phyloP scores from a whole-genome alignment of 352 stramenopile genomes.

The Pythium inflatum region DNA sequence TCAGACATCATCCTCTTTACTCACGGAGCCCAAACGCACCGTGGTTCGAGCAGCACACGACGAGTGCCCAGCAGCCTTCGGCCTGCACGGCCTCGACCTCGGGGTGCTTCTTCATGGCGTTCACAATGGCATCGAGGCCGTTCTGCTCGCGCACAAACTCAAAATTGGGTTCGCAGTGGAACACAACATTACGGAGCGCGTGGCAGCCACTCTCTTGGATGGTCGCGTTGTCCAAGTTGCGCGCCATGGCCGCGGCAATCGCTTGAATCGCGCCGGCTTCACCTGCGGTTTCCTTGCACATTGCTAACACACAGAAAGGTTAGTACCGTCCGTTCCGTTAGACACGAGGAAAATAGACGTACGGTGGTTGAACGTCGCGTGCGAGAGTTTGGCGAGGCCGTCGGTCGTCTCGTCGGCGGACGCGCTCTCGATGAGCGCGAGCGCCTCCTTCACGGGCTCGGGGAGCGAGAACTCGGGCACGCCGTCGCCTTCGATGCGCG shows the following conservation, averaged over 20 bases:
- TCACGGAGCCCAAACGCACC: constrained; percentile 31
- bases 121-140: constrained; percentile 62
- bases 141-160: constrained; percentile 61
- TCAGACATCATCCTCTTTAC: not conserved
- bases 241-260: constrained; percentile 69
- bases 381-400: constrained; percentile 71
- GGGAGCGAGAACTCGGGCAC: constrained; percentile 44
- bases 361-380: constrained; percentile 84
- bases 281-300: constrained; percentile 70
- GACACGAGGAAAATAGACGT: constrained; percentile 6
- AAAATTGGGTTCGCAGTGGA: constrained; percentile 74
- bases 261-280: constrained; percentile 54
- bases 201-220: constrained; percentile 77
- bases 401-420: constrained; percentile 58
- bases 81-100: constrained; percentile 72
- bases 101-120: constrained; percentile 64
- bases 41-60: constrained; percentile 84
- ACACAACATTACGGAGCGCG: constrained; percentile 74
- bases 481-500: constrained; percentile 51
- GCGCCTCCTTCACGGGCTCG: constrained; percentile 57
- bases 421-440: constrained; percentile 60
- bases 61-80: constrained; percentile 72
- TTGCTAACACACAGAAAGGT: constrained; percentile 35
- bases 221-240: constrained; percentile 62
- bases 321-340: not conserved